phyloP scores from a whole-genome alignment of 1,284 basidiomycete species.

The Puccinia hordei region DNA sequence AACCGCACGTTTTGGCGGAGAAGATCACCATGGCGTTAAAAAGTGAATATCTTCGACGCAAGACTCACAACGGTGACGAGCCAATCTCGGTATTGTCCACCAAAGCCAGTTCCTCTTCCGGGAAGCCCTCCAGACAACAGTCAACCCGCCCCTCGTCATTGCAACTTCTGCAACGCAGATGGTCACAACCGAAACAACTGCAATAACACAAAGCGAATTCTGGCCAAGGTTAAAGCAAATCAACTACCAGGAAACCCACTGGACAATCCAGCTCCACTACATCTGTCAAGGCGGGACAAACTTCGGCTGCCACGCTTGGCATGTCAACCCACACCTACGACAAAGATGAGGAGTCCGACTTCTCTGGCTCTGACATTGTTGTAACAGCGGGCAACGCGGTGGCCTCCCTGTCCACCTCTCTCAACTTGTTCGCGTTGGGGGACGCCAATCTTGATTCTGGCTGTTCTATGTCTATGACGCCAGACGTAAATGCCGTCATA shows the following conservation, averaged over 20 bases:
- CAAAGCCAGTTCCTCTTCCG: neutral
- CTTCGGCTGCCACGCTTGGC: neutral
- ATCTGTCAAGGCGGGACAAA: neutral
- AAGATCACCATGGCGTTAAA: too few relatives aligned
- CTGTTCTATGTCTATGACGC: slow-evolving; percentile 15
- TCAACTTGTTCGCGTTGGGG: neutral
- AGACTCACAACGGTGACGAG: neutral
- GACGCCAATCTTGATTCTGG: slow-evolving; percentile 12
- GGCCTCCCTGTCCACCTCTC: neutral
- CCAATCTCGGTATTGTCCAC: neutral
- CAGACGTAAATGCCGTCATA: neutral
- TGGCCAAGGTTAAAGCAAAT: neutral
- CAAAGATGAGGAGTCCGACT: neutral
- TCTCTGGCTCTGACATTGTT: neutral
- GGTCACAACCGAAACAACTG: neutral
- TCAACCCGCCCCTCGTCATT: neutral
- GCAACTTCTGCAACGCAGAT: neutral
- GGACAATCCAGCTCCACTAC: neutral
- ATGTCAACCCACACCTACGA: neutral
- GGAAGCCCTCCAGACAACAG: too few relatives aligned
- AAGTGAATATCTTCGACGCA: neutral
- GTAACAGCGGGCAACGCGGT: neutral
- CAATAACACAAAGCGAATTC: neutral
- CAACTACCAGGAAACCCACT: too few relatives aligned
- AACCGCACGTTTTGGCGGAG: too few relatives aligned